Percentiles rank a stretch among this genome's conserved stretches.
These are phyloP conservation scores for Trichoderma sp. DNA, from an alignment of 2,329 filamentous ascomycete species.

Conservation along the genomic window DNA sequence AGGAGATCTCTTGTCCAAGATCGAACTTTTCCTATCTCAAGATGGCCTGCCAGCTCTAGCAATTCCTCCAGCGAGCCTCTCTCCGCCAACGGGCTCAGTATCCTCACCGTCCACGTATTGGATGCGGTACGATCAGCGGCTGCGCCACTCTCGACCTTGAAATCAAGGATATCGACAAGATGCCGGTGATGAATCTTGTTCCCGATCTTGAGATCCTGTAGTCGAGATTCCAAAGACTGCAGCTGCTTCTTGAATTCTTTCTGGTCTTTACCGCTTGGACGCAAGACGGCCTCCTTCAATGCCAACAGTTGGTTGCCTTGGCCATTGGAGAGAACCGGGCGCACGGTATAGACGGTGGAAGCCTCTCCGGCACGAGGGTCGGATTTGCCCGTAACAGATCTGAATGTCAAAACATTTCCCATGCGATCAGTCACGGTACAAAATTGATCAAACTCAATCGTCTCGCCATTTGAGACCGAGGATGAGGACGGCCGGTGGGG, in stretches of 20 bases:
- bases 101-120: constrained; percentile 65
- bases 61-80: constrained; percentile 81
- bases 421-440: constrained; percentile 61
- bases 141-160: constrained; percentile 64
- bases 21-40: constrained; percentile 72
- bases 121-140: constrained; percentile 37
- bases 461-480: constrained; percentile 30
- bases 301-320: constrained; percentile 62
- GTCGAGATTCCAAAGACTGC: constrained; percentile 69
- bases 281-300: constrained; percentile 67
- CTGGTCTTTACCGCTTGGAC: constrained; percentile 54
- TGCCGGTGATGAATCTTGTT: constrained; percentile 74
- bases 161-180: constrained; percentile 76
- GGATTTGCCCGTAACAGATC: constrained; percentile 66
- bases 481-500: constrained; percentile 29
- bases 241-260: constrained; percentile 71
- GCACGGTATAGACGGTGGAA: constrained; percentile 68
- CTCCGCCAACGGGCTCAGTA: constrained; percentile 73
- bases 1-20: constrained; percentile 91
- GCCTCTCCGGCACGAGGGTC: constrained; percentile 63
- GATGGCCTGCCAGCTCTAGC: constrained; percentile 70
- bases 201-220: constrained; percentile 71
- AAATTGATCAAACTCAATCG: constrained; percentile 63
- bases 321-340: constrained; percentile 58
- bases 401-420: constrained; percentile 65